Evolutionary conservation across 176 grass and related monocot genomes (phyloP).

Genomic region (Miscanthus lutarioriparius): DNA sequence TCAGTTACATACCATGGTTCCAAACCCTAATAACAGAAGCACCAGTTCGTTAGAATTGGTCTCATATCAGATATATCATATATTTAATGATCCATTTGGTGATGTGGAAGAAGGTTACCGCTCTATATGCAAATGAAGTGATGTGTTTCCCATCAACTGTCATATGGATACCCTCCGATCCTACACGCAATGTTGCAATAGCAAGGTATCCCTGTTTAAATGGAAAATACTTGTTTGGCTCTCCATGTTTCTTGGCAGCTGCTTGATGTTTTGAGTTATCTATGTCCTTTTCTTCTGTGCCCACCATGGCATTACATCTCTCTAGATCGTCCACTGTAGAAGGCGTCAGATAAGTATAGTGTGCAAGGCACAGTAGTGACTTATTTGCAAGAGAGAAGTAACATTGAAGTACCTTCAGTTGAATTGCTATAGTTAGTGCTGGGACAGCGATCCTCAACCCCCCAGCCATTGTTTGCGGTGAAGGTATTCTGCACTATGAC

Average conservation of each 20-base stretch:
- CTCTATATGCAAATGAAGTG: constrained; percentile 72
- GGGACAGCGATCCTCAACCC: constrained; percentile 74
- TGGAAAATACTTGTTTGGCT: constrained; percentile 63
- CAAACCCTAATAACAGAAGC: constrained; percentile 57
- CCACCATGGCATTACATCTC: constrained; percentile 64
- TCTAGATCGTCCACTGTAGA: constrained; percentile 72
- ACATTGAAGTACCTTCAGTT: constrained; percentile 65
- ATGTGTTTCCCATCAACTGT: constrained; percentile 81
- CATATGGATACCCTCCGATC: constrained; percentile 81
- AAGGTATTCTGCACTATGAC: constrained; percentile 91
- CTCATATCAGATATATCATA: constrained; percentile 17
- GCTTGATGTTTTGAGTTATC: constrained; percentile 28
- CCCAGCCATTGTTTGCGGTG: constrained; percentile 62
- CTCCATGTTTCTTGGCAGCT: constrained; percentile 37
- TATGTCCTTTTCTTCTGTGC: constrained; percentile 47
- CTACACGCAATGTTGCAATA: constrained; percentile 71
- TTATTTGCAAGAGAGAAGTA: constrained; percentile 9
- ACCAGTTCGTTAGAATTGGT: background rate
- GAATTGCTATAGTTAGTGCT: constrained; percentile 33
- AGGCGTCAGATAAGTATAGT: background rate
- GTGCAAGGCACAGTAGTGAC: constrained; percentile 10
- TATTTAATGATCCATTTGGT: constrained; percentile 19
- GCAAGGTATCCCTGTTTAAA: constrained; percentile 89
- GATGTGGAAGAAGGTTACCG: constrained; percentile 52
- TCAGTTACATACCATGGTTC: constrained; percentile 82